Evolutionary conservation across 352 stramenopile genomes (phyloP), one percentile per base, ranked within the genome.

Genomic region (Pythium myriotylum): DNA sequence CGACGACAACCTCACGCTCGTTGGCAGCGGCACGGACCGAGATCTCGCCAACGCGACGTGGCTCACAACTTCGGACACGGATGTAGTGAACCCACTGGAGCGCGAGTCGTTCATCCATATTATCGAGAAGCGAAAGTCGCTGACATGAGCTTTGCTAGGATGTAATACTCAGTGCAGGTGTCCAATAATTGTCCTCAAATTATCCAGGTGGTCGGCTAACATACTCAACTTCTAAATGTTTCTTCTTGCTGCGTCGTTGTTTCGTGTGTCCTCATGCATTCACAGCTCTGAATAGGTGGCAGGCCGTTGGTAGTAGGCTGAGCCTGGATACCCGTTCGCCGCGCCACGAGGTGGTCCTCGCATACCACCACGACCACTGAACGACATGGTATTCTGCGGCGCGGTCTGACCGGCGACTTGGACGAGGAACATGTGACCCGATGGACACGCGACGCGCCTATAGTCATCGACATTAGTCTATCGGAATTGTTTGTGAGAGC

Each of bases 361-460:
- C 26, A 13, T 35, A 10, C 29, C 29, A 35, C 43, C 26, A n/a
- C 58, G 58, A 24, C 58, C 49, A 22, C 48, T 49, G 42, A 55
- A 62, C 22, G 24, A 16, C 22, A 39, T 35, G 17, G n/a, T 14
- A 10, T n/a, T 37, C 24, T 14, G 45, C n/a, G 46, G 7, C 1
- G 49, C 29, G 19, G 33, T 35, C 49, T 81, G 75, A 13, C 72
- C 67, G 29, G 84, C 82, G 26, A 92, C 83, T 50, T 94, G 85
- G 48, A 94, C 85, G 52, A 92, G 72, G 68, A 94, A 94, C 81
- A 94, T 92, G 71, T 94, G 85, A 9, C 85, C 85, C 16, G 82
- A 86, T 14, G 83, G 85, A 73, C 85, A 94, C 53, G 85, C 85
- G 22, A 94, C 85, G 16, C 85, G 77, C 82, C 84, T 12, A 61